phyloP scores from a whole-genome alignment of 208 protist species.

The Porcisia hertigi region DNA sequence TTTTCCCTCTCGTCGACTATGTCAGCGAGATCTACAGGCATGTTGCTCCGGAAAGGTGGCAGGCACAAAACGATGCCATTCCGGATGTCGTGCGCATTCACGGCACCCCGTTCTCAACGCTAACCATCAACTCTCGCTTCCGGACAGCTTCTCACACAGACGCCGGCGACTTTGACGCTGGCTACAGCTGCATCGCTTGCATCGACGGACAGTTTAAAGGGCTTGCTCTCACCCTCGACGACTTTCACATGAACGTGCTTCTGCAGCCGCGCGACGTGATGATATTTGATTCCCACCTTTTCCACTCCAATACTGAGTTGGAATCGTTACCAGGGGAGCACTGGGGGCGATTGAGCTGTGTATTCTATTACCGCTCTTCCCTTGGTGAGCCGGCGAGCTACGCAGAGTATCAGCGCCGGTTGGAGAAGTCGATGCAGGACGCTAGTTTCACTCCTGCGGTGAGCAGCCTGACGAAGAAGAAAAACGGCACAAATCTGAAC shows the following conservation, averaged over 20 bases:
- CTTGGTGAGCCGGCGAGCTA: slow-evolving; percentile 76
- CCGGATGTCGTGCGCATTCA: slow-evolving; percentile 90
- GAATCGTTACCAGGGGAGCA: slow-evolving; percentile 42
- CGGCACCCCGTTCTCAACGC: slow-evolving; percentile 85
- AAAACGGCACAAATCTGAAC: slow-evolving; percentile 72
- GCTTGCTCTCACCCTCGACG: slow-evolving; percentile 69
- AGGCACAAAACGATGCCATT: slow-evolving; percentile 74
- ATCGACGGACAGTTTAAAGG: slow-evolving; percentile 88
- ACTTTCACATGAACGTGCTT: slow-evolving; percentile 69
- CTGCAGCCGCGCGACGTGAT: slow-evolving; percentile 86
- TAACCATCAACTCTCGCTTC: slow-evolving; percentile 92
- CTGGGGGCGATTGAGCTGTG: slow-evolving; percentile 85
- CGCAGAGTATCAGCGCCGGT: slow-evolving; percentile 70
- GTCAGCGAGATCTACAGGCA: slow-evolving; percentile 80
- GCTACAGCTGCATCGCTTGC: slow-evolving; percentile 82
- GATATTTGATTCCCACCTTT: slow-evolving; percentile 92
- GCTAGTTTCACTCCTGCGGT: slow-evolving; percentile 15
- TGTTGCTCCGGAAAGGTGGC: slow-evolving; percentile 71
- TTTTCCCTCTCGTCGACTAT: slow-evolving; percentile 90
- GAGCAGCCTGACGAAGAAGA: slow-evolving; percentile 44
- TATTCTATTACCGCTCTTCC: slow-evolving; percentile 88
- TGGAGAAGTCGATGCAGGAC: slow-evolving; percentile 38
- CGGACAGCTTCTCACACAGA: slow-evolving; percentile 91
- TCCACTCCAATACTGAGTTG: slow-evolving; percentile 91
- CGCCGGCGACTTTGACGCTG: slow-evolving; percentile 89